Percentiles rank a stretch among this genome's conserved stretches.
These are phyloP conservation scores for Termitomyces sp. DNA, from an alignment of 768 basidiomycete species.

Conservation along the genomic window DNA sequence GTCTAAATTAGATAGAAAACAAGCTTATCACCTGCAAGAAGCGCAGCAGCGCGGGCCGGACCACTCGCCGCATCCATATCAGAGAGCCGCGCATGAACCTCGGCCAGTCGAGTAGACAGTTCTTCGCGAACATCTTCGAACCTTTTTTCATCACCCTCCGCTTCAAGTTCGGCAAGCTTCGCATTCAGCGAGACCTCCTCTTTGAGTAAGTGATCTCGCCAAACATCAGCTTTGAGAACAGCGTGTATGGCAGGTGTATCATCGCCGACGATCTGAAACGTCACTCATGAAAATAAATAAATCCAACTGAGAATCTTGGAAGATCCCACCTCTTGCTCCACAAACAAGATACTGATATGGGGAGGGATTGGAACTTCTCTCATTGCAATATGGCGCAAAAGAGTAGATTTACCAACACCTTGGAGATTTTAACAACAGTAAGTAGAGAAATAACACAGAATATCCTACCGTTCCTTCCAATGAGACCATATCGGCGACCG, in stretches of 20 bases:
- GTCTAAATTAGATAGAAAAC: neutral
- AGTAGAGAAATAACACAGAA: neutral
- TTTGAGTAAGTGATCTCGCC: slow-evolving; percentile 87
- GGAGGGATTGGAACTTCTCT: slow-evolving; percentile 91
- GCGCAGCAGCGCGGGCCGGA: slow-evolving; percentile 85
- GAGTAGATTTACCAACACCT: slow-evolving; percentile 96
- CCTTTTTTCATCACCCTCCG: slow-evolving; percentile 69
- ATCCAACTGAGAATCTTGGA: neutral
- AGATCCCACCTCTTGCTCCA: slow-evolving; percentile 83
- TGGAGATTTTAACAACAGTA: neutral
- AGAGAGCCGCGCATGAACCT: slow-evolving; percentile 85
- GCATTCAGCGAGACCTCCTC: slow-evolving; percentile 79
- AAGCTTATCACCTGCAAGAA: slow-evolving; percentile 65
- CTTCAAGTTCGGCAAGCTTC: slow-evolving; percentile 65
- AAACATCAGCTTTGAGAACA: slow-evolving; percentile 99
- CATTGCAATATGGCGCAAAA: slow-evolving; percentile 90
- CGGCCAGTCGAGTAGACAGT: slow-evolving; percentile 70
- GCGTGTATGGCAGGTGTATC: slow-evolving; percentile 90
- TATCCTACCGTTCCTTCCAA: slow-evolving; percentile 73
- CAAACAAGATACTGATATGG: slow-evolving; percentile 95
- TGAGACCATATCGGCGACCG: slow-evolving; percentile 87
- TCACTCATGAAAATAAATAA: neutral
- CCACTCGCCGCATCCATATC: slow-evolving; percentile 99
- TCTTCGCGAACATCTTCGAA: slow-evolving; percentile 87
- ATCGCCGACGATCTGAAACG: slow-evolving; percentile 77